Conservation (phyloP, 2,329 filamentous ascomycete genomes). For the Rutstroemia sp. region DNA sequence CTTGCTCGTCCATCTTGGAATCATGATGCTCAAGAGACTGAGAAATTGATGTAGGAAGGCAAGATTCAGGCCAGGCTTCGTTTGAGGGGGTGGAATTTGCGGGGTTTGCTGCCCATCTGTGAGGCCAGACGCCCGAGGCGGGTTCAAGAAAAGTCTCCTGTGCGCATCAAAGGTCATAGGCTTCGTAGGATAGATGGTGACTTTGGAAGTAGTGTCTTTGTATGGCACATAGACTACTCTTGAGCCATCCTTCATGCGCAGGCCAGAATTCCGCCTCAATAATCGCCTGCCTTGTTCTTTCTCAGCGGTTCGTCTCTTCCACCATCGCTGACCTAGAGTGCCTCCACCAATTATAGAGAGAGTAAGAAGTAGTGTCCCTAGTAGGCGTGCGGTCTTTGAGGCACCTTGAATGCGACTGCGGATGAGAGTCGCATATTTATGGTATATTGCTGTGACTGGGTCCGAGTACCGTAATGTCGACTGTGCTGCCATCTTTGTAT, state of each 20-base stretch:
- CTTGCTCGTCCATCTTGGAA: constrained; percentile 91
- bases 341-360: constrained; percentile 72
- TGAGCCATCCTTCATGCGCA: constrained; percentile 90
- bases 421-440: constrained; percentile 49
- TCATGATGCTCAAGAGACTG: constrained; percentile 94
- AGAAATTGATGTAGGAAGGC: constrained; percentile 96
- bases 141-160: constrained; percentile 84
- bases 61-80: constrained; percentile 88
- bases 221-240: constrained; percentile 94
- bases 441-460: constrained; percentile 56
- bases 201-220: constrained; percentile 79
- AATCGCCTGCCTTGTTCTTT: constrained; percentile 75
- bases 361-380: constrained; percentile 69
- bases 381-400: constrained; percentile 62
- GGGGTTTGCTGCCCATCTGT: constrained; percentile 53
- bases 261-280: constrained; percentile 82
- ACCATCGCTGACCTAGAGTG: constrained; percentile 74
- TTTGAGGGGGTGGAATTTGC: constrained; percentile 76
- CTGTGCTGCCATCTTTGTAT: constrained; percentile 68
- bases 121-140: constrained; percentile 74
- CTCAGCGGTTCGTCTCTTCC: constrained; percentile 66
- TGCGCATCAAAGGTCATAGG: constrained; percentile 94
- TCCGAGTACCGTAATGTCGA: constrained; percentile 73
- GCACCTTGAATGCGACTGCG: constrained; percentile 52
- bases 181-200: constrained; percentile 85